phyloP scores from a whole-genome alignment of 2,329 filamentous ascomycete species.

The Cladophialophora psammophila region DNA sequence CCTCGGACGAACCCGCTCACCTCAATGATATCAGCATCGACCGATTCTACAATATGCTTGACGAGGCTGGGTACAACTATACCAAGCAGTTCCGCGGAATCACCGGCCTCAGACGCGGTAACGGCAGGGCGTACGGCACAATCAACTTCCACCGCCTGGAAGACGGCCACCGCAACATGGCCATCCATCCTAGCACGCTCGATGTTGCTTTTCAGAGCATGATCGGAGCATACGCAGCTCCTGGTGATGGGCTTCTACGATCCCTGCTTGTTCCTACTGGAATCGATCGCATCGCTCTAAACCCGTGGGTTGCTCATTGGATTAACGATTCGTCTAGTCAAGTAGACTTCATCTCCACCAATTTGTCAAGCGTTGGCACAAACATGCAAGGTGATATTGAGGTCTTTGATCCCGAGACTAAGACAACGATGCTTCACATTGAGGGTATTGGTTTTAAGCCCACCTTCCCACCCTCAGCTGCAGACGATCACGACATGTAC shows the following conservation, averaged over 20 bases:
- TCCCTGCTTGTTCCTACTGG: not conserved
- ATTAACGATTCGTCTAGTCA: constrained; percentile 16
- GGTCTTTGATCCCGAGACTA: constrained; percentile 19
- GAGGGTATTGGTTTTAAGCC: constrained; percentile 12
- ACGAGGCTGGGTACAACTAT: constrained; percentile 7
- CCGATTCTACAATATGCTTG: constrained; percentile 1
- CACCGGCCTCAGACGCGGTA: not conserved
- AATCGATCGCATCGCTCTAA: constrained; percentile 7
- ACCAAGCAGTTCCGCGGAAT: constrained; percentile 1
- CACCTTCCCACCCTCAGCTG: not conserved
- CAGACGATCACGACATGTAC: constrained; percentile 12
- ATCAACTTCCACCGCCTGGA: not conserved
- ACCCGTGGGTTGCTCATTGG: not conserved
- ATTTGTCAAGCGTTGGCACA: constrained; percentile 16
- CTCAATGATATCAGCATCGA: not conserved
- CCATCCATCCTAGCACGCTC: not conserved
- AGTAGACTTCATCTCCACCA: constrained; percentile 18
- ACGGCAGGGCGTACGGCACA: not conserved
- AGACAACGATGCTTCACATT: constrained; percentile 15
- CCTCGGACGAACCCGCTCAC: not conserved
- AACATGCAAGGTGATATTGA: constrained; percentile 22
- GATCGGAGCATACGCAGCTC: not conserved
- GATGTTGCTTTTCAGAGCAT: constrained; percentile 4
- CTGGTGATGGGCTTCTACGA: not conserved
- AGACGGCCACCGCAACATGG: constrained; percentile 3